Percentiles rank a stretch among this genome's conserved stretches.
Evolutionary conservation across 495 filamentous ascomycete species (phyloP).

Genomic region (Penicillium odoratum): DNA sequence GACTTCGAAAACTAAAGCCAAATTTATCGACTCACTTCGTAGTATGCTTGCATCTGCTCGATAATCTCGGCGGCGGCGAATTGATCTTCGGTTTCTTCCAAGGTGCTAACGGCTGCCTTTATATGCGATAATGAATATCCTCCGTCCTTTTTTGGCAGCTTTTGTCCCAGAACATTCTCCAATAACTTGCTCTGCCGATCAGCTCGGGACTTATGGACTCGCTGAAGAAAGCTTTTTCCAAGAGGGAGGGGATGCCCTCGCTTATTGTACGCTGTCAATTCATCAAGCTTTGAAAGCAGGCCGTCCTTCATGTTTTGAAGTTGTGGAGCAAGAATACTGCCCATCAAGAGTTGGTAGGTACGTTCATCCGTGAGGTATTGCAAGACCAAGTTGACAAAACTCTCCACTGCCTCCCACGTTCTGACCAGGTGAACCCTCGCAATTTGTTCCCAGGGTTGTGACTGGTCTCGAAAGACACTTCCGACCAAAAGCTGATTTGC

Average conservation of each 20-base stretch:
- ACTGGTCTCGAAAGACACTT: slow-evolving; percentile 46
- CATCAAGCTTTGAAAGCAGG: slow-evolving; percentile 40
- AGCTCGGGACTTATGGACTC: slow-evolving; percentile 25
- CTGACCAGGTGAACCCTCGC: slow-evolving; percentile 26
- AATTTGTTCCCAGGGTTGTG: slow-evolving; percentile 35
- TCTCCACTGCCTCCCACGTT: slow-evolving; percentile 22
- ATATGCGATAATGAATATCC: no score
- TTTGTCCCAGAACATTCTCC: no score
- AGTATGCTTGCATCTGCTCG: slow-evolving; percentile 38
- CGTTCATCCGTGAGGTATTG: slow-evolving; percentile 29
- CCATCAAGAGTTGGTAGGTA: slow-evolving; percentile 29
- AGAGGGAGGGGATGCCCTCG: slow-evolving; percentile 47
- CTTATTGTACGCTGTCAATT: slow-evolving; percentile 43
- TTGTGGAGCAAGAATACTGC: slow-evolving; percentile 23
- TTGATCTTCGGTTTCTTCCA: slow-evolving; percentile 3
- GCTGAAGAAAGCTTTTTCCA: slow-evolving; percentile 36
- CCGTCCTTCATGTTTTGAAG: slow-evolving; percentile 30
- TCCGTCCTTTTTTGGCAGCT: no score
- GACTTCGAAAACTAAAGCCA: no score
- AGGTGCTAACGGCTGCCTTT: no score
- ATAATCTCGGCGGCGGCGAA: slow-evolving; percentile 27
- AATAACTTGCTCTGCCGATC: slow-evolving; percentile 16
- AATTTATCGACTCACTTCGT: slow-evolving; percentile 26
- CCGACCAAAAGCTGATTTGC: slow-evolving; percentile 45
- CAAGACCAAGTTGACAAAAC: slow-evolving; percentile 32